Evolutionary conservation across 2,329 filamentous ascomycete species (phyloP).

Genomic region (Epichloe sibirici): DNA sequence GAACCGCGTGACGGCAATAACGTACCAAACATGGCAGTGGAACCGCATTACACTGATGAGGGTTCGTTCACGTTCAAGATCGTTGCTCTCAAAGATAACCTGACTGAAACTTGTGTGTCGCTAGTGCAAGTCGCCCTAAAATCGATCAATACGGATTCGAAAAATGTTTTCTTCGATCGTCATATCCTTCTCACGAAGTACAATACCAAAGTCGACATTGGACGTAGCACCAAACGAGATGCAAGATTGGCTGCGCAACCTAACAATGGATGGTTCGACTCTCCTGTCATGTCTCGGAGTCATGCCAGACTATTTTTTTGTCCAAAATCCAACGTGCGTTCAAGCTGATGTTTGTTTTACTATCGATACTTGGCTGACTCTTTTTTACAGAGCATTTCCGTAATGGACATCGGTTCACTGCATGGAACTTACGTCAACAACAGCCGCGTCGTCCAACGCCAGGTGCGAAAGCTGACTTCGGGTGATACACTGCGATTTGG

Average conservation of each 20-base stretch:
- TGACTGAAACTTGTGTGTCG: not conserved
- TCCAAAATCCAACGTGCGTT: slow-evolving; percentile 29
- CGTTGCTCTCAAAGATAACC: not conserved
- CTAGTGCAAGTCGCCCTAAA: slow-evolving; percentile 21
- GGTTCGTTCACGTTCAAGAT: slow-evolving; percentile 2
- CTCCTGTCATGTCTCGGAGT: slow-evolving; percentile 57
- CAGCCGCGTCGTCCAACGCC: slow-evolving; percentile 10
- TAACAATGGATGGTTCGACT: slow-evolving; percentile 57
- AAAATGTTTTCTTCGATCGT: slow-evolving; percentile 15
- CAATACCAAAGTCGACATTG: slow-evolving; percentile 22
- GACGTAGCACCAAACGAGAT: slow-evolving; percentile 32
- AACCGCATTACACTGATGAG: slow-evolving; percentile 5
- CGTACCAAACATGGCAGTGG: slow-evolving; percentile 1
- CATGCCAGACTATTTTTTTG: slow-evolving; percentile 46
- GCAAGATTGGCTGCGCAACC: slow-evolving; percentile 18
- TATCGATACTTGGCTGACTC: slow-evolving; percentile 10
- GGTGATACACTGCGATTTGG: slow-evolving; percentile 26
- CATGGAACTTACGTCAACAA: slow-evolving; percentile 40
- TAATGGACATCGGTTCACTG: slow-evolving; percentile 36
- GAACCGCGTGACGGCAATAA: too few species aligned
- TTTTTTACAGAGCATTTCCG: slow-evolving; percentile 26
- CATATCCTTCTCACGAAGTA: slow-evolving; percentile 20
- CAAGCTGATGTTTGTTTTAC: not conserved
- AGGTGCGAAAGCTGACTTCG: slow-evolving; percentile 9
- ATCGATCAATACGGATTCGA: slow-evolving; percentile 11